phyloP scores from a whole-genome alignment of 768 basidiomycete species.

The Lanmaoa pseudosensibilis region DNA sequence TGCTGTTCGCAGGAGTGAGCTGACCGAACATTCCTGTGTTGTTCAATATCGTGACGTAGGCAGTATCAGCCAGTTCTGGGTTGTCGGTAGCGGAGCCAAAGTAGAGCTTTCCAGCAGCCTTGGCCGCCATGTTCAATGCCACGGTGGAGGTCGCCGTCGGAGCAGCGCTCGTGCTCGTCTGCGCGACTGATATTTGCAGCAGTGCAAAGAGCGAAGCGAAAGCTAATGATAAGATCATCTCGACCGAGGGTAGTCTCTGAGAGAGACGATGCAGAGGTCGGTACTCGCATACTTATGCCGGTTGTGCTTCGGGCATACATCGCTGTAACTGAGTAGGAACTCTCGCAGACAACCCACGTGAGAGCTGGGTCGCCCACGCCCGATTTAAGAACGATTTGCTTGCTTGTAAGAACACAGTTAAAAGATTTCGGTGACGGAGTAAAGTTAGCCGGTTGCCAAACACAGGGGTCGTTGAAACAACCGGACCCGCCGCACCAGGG shows the following conservation, averaged over 20 bases:
- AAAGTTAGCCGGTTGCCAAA: neutral
- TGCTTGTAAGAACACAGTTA: neutral
- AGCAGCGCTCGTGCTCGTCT: neutral
- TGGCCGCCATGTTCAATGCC: slow-evolving; percentile 38
- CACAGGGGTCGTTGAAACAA: neutral
- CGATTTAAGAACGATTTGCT: neutral
- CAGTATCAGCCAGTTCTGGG: slow-evolving; percentile 40
- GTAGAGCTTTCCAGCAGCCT: slow-evolving; percentile 43
- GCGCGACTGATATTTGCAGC: neutral
- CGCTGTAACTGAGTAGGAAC: neutral
- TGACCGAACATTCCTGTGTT: slow-evolving; percentile 17
- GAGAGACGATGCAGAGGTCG: neutral
- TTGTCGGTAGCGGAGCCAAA: slow-evolving; percentile 52
- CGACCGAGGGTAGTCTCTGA: neutral
- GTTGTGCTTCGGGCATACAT: neutral
- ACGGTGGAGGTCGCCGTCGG: neutral
- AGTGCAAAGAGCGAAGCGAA: slow-evolving; percentile 8
- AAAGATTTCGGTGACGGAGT: neutral
- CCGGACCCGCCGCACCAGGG: neutral
- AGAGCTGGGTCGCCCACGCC: neutral
- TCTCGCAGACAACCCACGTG: neutral
- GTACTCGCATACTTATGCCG: neutral
- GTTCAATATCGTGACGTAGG: slow-evolving; percentile 12
- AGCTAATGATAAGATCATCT: slow-evolving; percentile 1
- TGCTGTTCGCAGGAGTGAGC: slow-evolving; percentile 21